Evolutionary conservation across 345 rosid genomes (phyloP).

Genomic region (Theobroma cacao): DNA sequence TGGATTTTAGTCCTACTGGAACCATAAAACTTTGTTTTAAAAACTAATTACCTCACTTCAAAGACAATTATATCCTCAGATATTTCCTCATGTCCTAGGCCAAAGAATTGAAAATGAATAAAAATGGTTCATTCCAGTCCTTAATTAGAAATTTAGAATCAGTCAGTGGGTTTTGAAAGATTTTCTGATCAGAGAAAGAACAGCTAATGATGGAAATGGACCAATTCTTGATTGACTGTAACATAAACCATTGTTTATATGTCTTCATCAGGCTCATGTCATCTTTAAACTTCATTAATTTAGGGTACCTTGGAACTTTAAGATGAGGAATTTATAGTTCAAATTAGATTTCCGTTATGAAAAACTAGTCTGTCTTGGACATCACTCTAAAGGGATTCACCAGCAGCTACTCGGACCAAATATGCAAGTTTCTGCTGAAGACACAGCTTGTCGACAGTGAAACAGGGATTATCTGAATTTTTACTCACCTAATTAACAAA

Average conservation of each 20-base stretch:
- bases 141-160: neutral
- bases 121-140: neutral
- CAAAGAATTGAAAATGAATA: neutral
- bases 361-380: neutral
- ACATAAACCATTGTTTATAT: neutral
- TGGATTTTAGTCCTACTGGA: neutral
- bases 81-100: neutral
- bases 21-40: neutral
- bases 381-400: constrained; percentile 17
- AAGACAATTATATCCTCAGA: neutral
- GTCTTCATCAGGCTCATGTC: neutral
- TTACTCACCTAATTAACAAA: constrained; percentile 4
- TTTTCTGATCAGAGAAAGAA: neutral
- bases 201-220: neutral
- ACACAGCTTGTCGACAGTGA: neutral
- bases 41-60: neutral
- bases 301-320: neutral
- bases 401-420: neutral
- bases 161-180: neutral
- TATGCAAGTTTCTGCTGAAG: neutral
- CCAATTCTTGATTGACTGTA: neutral
- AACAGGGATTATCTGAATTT: neutral
- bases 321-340: neutral
- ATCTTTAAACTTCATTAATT: too few relatives aligned
- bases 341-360: neutral